These are phyloP conservation scores for Aspergillus amoenus DNA, from an alignment of 2,329 filamentous ascomycete species.

Conservation along the genomic window DNA sequence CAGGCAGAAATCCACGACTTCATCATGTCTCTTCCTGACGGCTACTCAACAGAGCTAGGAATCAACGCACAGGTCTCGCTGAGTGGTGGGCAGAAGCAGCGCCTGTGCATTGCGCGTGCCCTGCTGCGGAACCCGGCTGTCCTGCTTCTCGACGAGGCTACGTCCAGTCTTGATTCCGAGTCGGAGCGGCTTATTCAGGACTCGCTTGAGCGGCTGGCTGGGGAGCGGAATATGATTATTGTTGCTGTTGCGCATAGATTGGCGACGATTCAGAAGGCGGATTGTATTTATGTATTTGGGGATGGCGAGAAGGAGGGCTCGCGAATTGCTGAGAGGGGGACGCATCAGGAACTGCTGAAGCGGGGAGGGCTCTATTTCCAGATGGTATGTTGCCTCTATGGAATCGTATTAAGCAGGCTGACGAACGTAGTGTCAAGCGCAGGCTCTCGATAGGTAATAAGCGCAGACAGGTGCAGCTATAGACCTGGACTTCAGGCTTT, in stretches of 20 bases:
- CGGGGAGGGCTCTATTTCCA: no score
- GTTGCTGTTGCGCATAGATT: conserved; percentile 45
- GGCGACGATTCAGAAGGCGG: conserved; percentile 63
- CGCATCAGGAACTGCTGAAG: no score
- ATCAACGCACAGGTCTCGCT: conserved; percentile 49
- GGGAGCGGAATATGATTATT: conserved; percentile 33
- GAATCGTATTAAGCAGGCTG: no score
- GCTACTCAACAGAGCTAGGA: conserved; percentile 62
- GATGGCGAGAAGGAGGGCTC: no score
- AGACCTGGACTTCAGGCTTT: no score
- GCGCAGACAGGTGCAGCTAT: no score
- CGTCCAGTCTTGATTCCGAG: conserved; percentile 58
- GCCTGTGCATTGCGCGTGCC: conserved; percentile 59
- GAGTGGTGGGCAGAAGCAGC: conserved; percentile 60
- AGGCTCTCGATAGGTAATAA: no score
- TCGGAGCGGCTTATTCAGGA: conserved; percentile 51
- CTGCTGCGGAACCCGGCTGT: conserved; percentile 55
- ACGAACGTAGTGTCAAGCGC: no score
- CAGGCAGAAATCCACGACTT: conserved; percentile 71
- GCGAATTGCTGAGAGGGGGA: no score
- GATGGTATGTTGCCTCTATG: no score
- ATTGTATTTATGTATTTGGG: conserved; percentile 68
- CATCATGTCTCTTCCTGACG: conserved; percentile 61
- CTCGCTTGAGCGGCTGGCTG: conserved; percentile 34
- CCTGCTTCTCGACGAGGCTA: conserved; percentile 61